Base-by-base conservation (phyloP, 2,329 filamentous ascomycete species). In the Chaetomium globosum region DNA sequence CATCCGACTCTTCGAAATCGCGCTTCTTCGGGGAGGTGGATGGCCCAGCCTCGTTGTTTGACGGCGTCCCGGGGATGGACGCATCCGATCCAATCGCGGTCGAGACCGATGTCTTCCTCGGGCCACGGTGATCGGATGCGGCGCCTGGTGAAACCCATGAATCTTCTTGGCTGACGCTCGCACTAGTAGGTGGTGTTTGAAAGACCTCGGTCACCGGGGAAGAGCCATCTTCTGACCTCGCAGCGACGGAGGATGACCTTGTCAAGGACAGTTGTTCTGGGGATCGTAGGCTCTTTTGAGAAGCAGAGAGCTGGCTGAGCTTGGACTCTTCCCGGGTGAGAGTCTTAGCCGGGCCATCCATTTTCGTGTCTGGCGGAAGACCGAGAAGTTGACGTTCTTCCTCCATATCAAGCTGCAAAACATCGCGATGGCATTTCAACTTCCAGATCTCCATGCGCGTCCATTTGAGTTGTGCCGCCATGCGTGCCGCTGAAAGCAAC, bases 381-480 rank as follows among this genome's bases (percentile, higher is more conserved):
- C 75, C 75, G 48, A 77, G 75, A 63, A 76, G 74, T 52, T 81
- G 79, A 64, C 75, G 81, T 73, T 97, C 93, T 70, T 97, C 92
- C 62, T 94, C 90, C 9, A 98, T 80, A 74, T 99, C 95, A 77
- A 93, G 84, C 5, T 87, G 82, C 23, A 99, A 80, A 66, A 98
- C 93, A 72, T 97, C 94, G 51, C 89, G 88, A 76, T 99, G 93
- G 70, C 93, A 97, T 73, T 87, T 94, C 72, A 94, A 85, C 61
- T 89, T 90, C 92, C 93, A 97, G 23, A 97, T 95, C 70, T 97
- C 92, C 75, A 96, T 89, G 67, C 94, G 85, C n/a, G 89, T 88
- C 94, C 94, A 97, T 75, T 95, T 96, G 66, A 99, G 80, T 75
- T 94, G 93, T 3, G 92, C 92, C 63, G 93, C 88, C 78, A 96